Conservation (phyloP, 768 basidiomycete genomes). For the Russula sp. region DNA sequence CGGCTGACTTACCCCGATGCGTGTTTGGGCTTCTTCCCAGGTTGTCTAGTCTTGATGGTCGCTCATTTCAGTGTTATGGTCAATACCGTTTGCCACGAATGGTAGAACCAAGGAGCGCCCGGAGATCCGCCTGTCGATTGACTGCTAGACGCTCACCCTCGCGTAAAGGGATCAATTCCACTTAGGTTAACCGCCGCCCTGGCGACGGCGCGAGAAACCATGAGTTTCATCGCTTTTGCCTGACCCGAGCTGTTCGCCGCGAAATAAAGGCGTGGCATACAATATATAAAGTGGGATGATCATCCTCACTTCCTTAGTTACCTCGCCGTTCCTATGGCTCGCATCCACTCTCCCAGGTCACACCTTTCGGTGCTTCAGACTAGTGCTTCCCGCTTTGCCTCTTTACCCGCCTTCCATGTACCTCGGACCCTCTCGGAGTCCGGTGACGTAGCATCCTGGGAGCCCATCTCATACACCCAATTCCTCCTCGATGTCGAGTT, state of each 20-base stretch:
- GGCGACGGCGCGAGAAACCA: constrained; percentile 29
- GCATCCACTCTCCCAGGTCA: constrained; percentile 34
- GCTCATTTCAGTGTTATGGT: constrained; percentile 24
- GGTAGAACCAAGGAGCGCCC: constrained; percentile 26
- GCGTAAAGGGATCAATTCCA: constrained; percentile 25
- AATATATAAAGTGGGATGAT: constrained; percentile 28
- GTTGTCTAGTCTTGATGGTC: constrained; percentile 25
- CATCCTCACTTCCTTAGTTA: constrained; percentile 3
- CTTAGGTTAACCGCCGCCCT: constrained; percentile 28
- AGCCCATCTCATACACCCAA: constrained; percentile 57
- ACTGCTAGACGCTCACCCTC: constrained; percentile 22
- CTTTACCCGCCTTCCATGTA: constrained; percentile 56
- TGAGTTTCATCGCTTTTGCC: constrained; percentile 29
- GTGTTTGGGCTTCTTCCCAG: constrained; percentile 24
- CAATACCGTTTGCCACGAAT: constrained; percentile 25
- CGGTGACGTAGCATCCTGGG: constrained; percentile 51
- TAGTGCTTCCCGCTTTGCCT: constrained; percentile 49
- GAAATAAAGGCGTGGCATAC: constrained; percentile 21
- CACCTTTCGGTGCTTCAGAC: constrained; percentile 65
- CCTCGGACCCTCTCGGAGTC: constrained; percentile 48
- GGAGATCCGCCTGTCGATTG: constrained; percentile 28
- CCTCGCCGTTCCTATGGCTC: constrained; percentile 22
- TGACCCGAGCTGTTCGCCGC: constrained; percentile 26
- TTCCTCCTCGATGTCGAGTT: constrained; percentile 65
- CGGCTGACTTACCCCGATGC: constrained; percentile 19